These are phyloP conservation scores for Sporisorium sorghi DNA, from an alignment of 1,284 basidiomycete genomes.

Conservation along the genomic window DNA sequence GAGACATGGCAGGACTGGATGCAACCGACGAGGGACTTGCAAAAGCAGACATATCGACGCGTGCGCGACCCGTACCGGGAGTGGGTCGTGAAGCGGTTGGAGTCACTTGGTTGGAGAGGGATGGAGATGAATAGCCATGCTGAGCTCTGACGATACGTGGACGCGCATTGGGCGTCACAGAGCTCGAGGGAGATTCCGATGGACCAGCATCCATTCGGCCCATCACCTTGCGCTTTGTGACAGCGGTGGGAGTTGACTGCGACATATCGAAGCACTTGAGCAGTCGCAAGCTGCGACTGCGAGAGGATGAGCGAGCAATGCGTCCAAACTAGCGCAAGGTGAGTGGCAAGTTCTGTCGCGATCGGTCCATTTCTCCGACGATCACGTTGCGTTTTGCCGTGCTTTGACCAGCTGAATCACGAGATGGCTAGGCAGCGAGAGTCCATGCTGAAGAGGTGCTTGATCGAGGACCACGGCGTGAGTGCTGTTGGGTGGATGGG, in stretches of 20 bases:
- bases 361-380: background rate
- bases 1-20: conserved; percentile 44
- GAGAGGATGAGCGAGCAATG: background rate
- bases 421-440: background rate
- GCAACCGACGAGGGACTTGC: conserved; percentile 28
- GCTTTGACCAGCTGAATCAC: background rate
- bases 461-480: background rate
- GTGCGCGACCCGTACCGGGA: conserved; percentile 28
- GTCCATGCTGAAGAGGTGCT: background rate
- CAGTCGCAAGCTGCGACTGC: conserved; percentile 1
- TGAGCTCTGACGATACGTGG: conserved; percentile 41
- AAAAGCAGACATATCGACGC: conserved; percentile 49
- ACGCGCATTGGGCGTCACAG: conserved; percentile 37
- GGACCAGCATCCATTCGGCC: conserved; percentile 39
- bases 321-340: background rate
- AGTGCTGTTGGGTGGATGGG: background rate
- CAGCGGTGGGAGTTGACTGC: conserved; percentile 38
- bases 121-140: conserved; percentile 43
- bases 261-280: conserved; percentile 19
- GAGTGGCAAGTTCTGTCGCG: background rate
- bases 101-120: conserved; percentile 27
- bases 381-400: background rate
- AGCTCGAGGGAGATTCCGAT: conserved; percentile 32
- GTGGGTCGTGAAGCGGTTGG: conserved; percentile 21
- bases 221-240: conserved; percentile 52